A percentile compares a stretch with the other conserved stretches of the same genome.
phyloP scores from a whole-genome alignment of 169 alveolate genomes.

The Toxoplasma gondii region DNA sequence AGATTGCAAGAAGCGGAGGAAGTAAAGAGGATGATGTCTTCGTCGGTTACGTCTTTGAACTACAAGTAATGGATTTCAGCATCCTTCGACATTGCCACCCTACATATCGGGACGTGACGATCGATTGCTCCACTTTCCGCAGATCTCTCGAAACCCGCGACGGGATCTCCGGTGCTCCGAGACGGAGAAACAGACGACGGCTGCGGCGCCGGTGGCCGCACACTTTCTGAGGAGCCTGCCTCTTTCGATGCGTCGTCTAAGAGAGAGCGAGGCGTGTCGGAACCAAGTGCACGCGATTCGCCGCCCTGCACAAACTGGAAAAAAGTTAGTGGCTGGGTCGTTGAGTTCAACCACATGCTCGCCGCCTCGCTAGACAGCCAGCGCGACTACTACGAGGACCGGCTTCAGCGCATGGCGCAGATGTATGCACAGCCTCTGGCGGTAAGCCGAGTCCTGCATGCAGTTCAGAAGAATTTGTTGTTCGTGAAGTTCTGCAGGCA shows the following conservation, averaged over 20 bases:
- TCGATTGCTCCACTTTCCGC: too few species aligned
- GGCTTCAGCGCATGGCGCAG: conserved; percentile 19
- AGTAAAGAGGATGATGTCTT: too few species aligned
- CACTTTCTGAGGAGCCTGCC: background rate
- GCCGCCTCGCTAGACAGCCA: conserved; percentile 60
- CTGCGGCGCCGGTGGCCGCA: too few species aligned
- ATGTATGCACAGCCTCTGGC: conserved; percentile 26
- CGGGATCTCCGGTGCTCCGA: background rate
- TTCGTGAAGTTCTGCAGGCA: background rate
- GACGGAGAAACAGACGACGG: too few species aligned
- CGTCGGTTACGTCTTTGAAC: too few species aligned
- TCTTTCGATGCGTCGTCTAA: background rate
- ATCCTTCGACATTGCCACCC: too few species aligned
- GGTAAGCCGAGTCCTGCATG: background rate
- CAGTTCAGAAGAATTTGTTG: too few species aligned
- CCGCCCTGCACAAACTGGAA: background rate
- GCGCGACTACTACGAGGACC: conserved; percentile 28
- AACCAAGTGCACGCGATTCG: background rate
- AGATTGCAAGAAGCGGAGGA: too few species aligned
- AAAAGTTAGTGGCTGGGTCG: conserved; percentile 48
- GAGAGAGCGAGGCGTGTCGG: background rate
- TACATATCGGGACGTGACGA: too few species aligned
- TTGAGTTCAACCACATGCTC: conserved; percentile 61
- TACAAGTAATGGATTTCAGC: too few species aligned
- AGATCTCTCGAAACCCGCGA: background rate